These are phyloP conservation scores for Agapanthus africanus DNA, from an alignment of 106 monocot genomes.

Conservation along the genomic window DNA sequence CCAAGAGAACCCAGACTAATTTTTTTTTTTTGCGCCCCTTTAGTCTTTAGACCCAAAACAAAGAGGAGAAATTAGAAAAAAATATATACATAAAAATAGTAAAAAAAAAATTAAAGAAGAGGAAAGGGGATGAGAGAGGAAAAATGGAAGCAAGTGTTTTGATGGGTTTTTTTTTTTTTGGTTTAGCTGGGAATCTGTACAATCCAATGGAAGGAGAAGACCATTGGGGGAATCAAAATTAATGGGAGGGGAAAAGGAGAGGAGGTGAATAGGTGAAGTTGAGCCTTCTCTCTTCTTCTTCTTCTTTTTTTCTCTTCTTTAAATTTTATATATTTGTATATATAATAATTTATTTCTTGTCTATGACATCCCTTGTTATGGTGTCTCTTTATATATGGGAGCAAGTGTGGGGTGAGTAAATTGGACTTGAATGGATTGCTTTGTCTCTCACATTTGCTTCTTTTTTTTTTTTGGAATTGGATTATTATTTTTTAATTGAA, in stretches of 20 bases:
- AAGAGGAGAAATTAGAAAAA: background rate
- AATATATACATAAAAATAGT: background rate
- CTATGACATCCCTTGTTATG: too few species aligned
- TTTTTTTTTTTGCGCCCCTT: background rate
- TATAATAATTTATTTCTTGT: too few species aligned
- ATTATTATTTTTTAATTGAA: too few species aligned
- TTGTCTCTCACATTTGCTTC: too few species aligned
- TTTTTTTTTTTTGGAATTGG: too few species aligned
- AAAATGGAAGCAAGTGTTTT: constrained; percentile 11
- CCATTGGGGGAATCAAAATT: constrained; percentile 29
- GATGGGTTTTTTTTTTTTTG: constrained; percentile 36
- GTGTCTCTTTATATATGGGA: too few species aligned
- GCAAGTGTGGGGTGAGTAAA: too few species aligned
- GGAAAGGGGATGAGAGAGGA: background rate
- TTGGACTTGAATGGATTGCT: too few species aligned
- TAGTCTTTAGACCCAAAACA: constrained; percentile 2
- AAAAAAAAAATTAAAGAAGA: constrained; percentile 7
- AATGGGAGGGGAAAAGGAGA: constrained; percentile 26
- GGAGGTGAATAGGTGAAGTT: constrained; percentile 29
- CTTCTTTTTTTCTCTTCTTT: too few species aligned
- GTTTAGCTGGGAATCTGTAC: constrained; percentile 41
- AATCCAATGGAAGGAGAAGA: constrained; percentile 40
- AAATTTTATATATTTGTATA: too few species aligned
- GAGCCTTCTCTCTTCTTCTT: background rate
- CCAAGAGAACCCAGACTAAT: constrained; percentile 13